Base-by-base conservation (phyloP, 73 alveolate genomes). In the Stentor roeselii region DNA sequence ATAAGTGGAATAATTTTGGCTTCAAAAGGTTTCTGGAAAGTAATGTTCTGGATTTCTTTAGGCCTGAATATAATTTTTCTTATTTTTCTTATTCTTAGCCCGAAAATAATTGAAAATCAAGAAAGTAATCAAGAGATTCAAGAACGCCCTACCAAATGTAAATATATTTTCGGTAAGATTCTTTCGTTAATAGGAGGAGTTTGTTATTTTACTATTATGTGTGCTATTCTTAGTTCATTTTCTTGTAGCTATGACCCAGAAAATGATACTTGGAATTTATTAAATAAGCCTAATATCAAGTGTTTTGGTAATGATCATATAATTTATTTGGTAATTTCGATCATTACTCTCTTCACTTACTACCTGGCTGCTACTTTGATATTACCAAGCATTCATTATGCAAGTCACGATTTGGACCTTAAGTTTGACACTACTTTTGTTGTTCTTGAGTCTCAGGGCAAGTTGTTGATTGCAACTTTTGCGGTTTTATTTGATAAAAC, bases 311-410 rank as follows among this genome's bases (percentile, higher is more conserved):
- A n/a, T n/a, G 75, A 39, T 27, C 74, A 76, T 35, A 14, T 31
- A 2, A 6, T 15, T 21, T 76, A 76, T 3, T 21, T 76, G n/a
- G 32, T 39, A 0, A 21, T 76, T 40, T 15, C 75, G 6, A 76
- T 76, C 21, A 0, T 76, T 21, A 21, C 60, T 21, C 35, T 76
- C 21, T 41, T 35, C 11, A 30, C 39, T 37, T 76, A 76, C 3
- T 76, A 76, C 39, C 84, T 67, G 21, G 1, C 39, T n/a, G 84
- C 84, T 38, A 76, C 84, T 37, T 76, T 76, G 27, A 21, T 76
- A 41, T 76, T 39, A 15, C 84, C 84, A 37, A 1, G 6, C 1
- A 15, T 76, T 39, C 39, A 34, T 14, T 76, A 36, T 3, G 40
- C 14, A 76, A 40, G 39, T 38, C 6, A 76, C 6, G 74, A 36